phyloP scores from a whole-genome alignment of 1,139 yeast species.

The Hyphopichia wangnamkhiaoensis region DNA sequence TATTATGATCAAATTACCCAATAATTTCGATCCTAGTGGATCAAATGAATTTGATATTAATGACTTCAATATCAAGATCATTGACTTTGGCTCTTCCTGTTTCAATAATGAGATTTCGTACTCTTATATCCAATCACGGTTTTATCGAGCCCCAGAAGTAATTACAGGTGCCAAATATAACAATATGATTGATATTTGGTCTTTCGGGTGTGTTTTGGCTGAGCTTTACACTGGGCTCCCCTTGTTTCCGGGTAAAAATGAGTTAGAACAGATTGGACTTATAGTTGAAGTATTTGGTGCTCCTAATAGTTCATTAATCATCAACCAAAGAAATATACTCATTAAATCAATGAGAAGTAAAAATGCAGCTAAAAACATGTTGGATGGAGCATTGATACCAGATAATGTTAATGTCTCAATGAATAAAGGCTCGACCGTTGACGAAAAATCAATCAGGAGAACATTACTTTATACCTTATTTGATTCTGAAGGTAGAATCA shows the following conservation, averaged over 20 bases:
- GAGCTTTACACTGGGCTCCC: slow-evolving; percentile 71
- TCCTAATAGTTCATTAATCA: slow-evolving; percentile 43
- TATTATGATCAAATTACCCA: slow-evolving; percentile 51
- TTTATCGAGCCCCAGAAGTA: slow-evolving; percentile 77
- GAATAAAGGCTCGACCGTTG: slow-evolving; percentile 13
- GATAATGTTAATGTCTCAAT: slow-evolving; percentile 10
- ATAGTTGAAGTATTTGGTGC: slow-evolving; percentile 64
- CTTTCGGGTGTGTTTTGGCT: slow-evolving; percentile 67
- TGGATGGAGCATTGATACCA: background rate
- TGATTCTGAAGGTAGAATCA: slow-evolving; percentile 41
- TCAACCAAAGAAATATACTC: slow-evolving; percentile 24
- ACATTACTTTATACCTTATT: slow-evolving; percentile 40
- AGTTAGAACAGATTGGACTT: slow-evolving; percentile 61
- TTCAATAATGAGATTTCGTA: slow-evolving; percentile 45
- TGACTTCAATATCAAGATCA: slow-evolving; percentile 48
- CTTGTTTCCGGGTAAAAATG: slow-evolving; percentile 69
- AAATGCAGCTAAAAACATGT: slow-evolving; percentile 13
- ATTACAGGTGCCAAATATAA: slow-evolving; percentile 75
- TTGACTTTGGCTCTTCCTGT: slow-evolving; percentile 69
- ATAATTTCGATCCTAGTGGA: slow-evolving; percentile 13
- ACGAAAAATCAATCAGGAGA: slow-evolving; percentile 29
- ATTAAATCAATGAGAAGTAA: slow-evolving; percentile 18
- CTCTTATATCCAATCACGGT: slow-evolving; percentile 65
- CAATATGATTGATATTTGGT: slow-evolving; percentile 77
- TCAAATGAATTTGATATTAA: slow-evolving; percentile 10